These are phyloP conservation scores for Herpotrichia juniperi DNA, from an alignment of 2,329 filamentous ascomycete genomes.

Conservation along the genomic window DNA sequence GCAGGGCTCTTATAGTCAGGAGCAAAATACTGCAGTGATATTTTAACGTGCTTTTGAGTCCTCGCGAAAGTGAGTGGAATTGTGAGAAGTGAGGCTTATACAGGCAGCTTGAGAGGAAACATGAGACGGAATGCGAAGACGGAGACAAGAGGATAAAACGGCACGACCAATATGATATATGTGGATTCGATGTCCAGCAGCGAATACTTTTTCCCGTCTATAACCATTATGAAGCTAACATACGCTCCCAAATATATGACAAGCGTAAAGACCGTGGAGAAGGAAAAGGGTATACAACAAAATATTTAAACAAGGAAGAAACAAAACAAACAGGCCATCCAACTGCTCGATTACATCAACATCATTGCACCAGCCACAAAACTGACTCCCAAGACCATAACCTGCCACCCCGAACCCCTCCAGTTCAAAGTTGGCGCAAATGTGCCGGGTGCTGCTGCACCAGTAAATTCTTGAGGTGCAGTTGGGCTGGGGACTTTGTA, in stretches of 20 bases:
- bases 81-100: too few species aligned
- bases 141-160: too few species aligned
- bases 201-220: too few species aligned
- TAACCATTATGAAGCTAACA: too few species aligned
- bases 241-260: neutral
- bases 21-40: too few species aligned
- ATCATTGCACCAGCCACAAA: neutral
- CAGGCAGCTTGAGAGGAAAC: too few species aligned
- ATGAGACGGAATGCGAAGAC: too few species aligned
- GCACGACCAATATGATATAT: too few species aligned
- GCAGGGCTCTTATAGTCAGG: too few species aligned
- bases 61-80: too few species aligned
- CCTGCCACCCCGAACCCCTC: neutral
- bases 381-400: neutral
- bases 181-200: too few species aligned
- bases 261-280: neutral
- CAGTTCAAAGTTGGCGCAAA: neutral
- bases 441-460: neutral
- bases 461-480: neutral
- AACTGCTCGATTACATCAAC: neutral
- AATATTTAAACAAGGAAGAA: neutral
- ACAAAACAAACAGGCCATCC: neutral
- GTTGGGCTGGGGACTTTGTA: neutral
- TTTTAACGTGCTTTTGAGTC: too few species aligned
- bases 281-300: conserved; percentile 3